These are phyloP conservation scores for Podospora bellae-mahoneyi DNA, from an alignment of 495 filamentous ascomycete genomes.

Conservation along the genomic window DNA sequence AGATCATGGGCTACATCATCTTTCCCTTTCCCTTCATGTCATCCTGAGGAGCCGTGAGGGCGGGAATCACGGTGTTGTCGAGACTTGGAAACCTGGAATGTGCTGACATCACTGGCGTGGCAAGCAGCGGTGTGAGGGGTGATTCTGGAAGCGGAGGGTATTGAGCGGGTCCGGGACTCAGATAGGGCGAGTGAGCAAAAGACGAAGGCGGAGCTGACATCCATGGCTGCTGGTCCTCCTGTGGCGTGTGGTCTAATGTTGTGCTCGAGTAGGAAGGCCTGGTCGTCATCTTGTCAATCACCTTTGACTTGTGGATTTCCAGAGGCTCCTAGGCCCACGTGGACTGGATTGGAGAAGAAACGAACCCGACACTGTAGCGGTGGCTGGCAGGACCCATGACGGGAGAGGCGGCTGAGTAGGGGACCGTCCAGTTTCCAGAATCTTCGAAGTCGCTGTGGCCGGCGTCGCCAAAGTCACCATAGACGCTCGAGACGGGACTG, in stretches of 20 bases:
- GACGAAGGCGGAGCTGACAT: conserved; percentile 23
- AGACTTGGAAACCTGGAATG: conserved; percentile 25
- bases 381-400: conserved; percentile 39
- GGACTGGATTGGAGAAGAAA: conserved; percentile 52
- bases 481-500: conserved; percentile 54
- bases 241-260: conserved; percentile 34
- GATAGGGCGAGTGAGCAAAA: conserved; percentile 38
- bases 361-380: conserved; percentile 54
- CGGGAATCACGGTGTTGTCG: conserved; percentile 22
- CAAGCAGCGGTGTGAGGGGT: conserved; percentile 27
- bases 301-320: conserved; percentile 35
- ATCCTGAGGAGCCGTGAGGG: conserved; percentile 20
- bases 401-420: conserved; percentile 36
- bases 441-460: conserved; percentile 55
- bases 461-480: conserved; percentile 46
- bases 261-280: conserved; percentile 43
- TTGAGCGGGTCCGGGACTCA: conserved; percentile 34
- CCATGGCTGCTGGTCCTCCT: conserved; percentile 31
- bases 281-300: conserved; percentile 48
- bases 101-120: conserved; percentile 27
- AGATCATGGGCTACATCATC: conserved; percentile 17
- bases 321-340: conserved; percentile 48
- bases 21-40: conserved; percentile 31
- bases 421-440: conserved; percentile 39
- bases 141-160: conserved; percentile 39